Conservation (phyloP, 139 green algal genomes). For the Chlorella sp. region DNA sequence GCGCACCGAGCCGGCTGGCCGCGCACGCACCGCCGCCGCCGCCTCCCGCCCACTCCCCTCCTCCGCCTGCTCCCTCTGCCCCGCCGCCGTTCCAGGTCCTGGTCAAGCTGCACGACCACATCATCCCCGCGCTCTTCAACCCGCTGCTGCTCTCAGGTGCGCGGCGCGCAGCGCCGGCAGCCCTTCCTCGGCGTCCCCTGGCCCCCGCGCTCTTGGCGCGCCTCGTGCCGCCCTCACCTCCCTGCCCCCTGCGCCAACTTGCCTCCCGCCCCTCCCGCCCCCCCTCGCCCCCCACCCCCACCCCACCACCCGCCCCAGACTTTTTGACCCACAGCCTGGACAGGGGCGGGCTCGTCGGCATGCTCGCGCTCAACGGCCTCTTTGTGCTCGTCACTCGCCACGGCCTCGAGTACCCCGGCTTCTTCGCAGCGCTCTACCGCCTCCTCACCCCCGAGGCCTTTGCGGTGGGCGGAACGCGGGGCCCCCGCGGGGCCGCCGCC, state of each 20-base stretch:
- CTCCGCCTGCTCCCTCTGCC: no score
- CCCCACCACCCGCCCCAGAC: constrained; percentile 73
- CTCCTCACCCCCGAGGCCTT: constrained; percentile 64
- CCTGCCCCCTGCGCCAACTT: no score
- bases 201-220: no score
- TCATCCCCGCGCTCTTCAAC: constrained; percentile 81
- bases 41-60: no score
- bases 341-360: constrained; percentile 74
- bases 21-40: no score
- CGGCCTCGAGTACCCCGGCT: constrained; percentile 91
- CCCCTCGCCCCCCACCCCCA: no score
- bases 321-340: constrained; percentile 83
- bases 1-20: no score
- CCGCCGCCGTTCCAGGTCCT: constrained; percentile 60
- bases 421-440: constrained; percentile 81
- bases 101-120: constrained; percentile 55
- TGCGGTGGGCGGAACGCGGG: no score
- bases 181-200: no score
- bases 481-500: no score
- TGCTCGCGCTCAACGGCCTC: constrained; percentile 93
- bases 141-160: constrained; percentile 69
- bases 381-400: constrained; percentile 92
- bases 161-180: no score
- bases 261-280: neutral
- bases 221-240: no score